Conservation (phyloP, 331 rosid genomes). For the Acacia pycnantha region DNA sequence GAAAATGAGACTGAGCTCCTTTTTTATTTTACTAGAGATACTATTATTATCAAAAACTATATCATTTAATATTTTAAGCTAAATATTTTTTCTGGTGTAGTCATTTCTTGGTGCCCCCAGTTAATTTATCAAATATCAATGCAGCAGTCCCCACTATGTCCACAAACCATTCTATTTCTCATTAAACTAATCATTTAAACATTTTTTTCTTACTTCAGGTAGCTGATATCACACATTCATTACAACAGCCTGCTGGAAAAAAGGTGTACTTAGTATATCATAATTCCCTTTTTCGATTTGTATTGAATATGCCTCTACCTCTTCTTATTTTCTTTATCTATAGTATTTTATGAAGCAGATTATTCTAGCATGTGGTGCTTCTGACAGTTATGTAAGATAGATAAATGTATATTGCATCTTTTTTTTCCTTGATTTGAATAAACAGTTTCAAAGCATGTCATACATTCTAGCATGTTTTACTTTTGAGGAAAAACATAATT, state of each 20-base stretch:
- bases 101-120: not conserved
- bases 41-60: not conserved
- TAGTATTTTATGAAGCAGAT: not conserved
- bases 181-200: slow-evolving; percentile 20
- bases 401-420: not conserved
- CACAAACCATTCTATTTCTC: not conserved
- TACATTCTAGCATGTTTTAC: not conserved
- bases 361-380: slow-evolving; percentile 19
- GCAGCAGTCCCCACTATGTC: not conserved
- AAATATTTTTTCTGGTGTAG: not conserved
- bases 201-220: slow-evolving; percentile 46
- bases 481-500: not conserved
- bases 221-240: slow-evolving; percentile 87
- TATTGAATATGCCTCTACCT: slow-evolving; percentile 3
- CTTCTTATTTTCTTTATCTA: not conserved
- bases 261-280: slow-evolving; percentile 46
- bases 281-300: not conserved
- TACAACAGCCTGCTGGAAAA: slow-evolving; percentile 97
- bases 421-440: not conserved
- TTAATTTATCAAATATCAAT: not conserved
- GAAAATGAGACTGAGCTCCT: not conserved
- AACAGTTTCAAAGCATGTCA: not conserved
- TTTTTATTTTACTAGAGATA: not conserved
- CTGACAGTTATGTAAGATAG: not conserved
- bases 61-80: too few relatives aligned